Base-by-base conservation (phyloP, 1,139 yeast genomes). In the Blastobotrys ciferrii region DNA sequence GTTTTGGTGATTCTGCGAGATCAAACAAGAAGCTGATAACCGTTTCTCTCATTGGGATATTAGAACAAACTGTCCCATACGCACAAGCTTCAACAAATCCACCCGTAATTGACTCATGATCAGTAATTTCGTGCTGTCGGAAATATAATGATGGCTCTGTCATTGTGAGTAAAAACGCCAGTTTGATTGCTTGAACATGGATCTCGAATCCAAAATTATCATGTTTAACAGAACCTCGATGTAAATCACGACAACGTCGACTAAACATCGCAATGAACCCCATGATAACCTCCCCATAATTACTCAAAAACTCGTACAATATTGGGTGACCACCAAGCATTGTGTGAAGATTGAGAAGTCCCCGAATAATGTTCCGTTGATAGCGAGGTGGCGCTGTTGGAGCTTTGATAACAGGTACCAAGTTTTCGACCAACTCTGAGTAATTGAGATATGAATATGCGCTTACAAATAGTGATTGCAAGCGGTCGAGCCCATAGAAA, bases 391-490 rank as follows among this genome's bases (percentile, higher is more conserved):
- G 53, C 4, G 51, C 52, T 1, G 46, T 48, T 4, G 43, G 37
- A 7, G 53, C 53, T 13, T 41, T 42, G 18, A 52, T 37, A 25
- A 51, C 50, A 12, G 54, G 52, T 12, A 58, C 37, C 23, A 58
- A 42, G 37, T 59, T 58, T 3, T 46, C 37, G 42, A 43, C 47
- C 5, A 55, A 42, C 14, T 50, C 53, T 2, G 47, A 50, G 30
- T 45, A 47, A 28, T 43, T 31, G 38, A 59, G 45, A 7, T 48
- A 41, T n/a, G 48, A 38, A 37, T 48, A 60, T 12, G 55, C 48
- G n/a, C 53, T 45, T 20, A 57, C 52, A 43, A 59, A 62, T 15
- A 55, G 52, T 5, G 58, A 45, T 44, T 60, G 63, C 6, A 54
- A 62, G 52, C 52, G 55, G 60, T 43, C 60, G 43, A 52, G 56